These are phyloP conservation scores for Apiotrichum gracile DNA, from an alignment of 1,284 basidiomycete genomes.

Conservation along the genomic window DNA sequence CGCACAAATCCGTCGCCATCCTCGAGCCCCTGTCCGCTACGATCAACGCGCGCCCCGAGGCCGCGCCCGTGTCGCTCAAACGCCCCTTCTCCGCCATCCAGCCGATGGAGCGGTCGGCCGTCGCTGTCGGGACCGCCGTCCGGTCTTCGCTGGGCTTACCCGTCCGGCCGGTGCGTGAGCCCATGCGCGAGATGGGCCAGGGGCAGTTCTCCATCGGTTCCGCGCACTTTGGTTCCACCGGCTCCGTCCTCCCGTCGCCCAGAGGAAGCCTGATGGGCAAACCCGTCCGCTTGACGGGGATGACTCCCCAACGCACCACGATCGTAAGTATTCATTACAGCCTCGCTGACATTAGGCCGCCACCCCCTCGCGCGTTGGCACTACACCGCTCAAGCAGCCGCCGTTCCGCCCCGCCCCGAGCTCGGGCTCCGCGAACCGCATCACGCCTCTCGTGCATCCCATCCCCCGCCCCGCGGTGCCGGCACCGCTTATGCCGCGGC, in stretches of 20 bases:
- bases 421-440: background rate
- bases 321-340: background rate
- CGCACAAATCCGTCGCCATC: background rate
- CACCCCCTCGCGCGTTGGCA: background rate
- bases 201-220: background rate
- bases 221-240: background rate
- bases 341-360: background rate
- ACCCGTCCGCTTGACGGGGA: background rate
- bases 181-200: background rate
- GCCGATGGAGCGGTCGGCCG: background rate
- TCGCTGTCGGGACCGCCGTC: background rate
- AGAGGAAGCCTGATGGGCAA: background rate
- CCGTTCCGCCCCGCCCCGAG: background rate
- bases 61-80: conserved; percentile 1
- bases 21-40: background rate
- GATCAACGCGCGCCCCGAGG: background rate
- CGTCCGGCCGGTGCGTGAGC: background rate
- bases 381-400: background rate
- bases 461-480: background rate
- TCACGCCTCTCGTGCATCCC: background rate
- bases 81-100: conserved; percentile 1
- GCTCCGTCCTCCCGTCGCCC: background rate
- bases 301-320: background rate
- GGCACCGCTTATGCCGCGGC: background rate
- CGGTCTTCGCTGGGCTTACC: background rate